Conservation (phyloP, 2,329 filamentous ascomycete species). For the Talaromyces islandicus region DNA sequence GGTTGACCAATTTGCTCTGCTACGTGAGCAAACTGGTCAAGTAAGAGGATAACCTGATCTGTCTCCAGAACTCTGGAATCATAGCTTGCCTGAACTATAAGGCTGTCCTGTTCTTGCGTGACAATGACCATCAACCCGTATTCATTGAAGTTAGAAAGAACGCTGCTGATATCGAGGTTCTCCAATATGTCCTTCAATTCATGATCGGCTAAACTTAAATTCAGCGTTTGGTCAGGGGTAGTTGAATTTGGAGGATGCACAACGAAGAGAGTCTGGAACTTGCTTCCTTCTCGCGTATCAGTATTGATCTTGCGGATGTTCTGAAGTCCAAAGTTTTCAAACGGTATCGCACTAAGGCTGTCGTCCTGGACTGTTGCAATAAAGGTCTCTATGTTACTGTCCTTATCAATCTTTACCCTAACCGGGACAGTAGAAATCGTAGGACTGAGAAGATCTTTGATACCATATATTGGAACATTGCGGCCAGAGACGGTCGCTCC, state of each 20-base stretch:
- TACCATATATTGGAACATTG: constrained; percentile 28
- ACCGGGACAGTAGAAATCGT: neutral
- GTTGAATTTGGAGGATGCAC: too few relatives aligned
- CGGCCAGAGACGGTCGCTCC: constrained; percentile 36
- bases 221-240: too few relatives aligned
- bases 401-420: neutral
- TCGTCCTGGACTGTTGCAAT: neutral
- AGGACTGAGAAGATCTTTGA: constrained; percentile 33
- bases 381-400: neutral
- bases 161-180: neutral
- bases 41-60: too few relatives aligned
- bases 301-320: constrained; percentile 26
- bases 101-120: neutral
- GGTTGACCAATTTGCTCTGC: neutral
- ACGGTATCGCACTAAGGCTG: neutral
- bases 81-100: neutral
- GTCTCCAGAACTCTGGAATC: neutral
- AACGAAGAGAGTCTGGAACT: constrained; percentile 1
- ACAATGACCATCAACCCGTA: neutral
- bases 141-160: neutral
- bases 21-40: neutral
- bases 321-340: constrained; percentile 35
- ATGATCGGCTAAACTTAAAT: neutral
- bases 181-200: neutral
- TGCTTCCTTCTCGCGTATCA: neutral